Base-by-base conservation (phyloP, 2,329 filamentous ascomycete genomes). In the Claviceps sp. region DNA sequence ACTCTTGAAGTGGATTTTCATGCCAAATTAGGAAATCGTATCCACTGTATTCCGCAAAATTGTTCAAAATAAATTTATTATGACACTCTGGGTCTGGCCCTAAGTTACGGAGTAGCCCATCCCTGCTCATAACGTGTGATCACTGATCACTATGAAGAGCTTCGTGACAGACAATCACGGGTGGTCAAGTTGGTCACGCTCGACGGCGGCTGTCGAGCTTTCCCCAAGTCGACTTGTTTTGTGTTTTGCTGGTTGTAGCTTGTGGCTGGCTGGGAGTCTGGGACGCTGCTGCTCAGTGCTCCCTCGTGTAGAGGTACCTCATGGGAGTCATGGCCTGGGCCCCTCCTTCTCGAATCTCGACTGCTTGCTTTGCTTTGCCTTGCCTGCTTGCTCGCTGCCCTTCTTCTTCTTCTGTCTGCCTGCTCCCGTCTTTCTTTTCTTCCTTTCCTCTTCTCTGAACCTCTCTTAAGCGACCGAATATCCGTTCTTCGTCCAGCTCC, bases 331-430 rank as follows among this genome's bases (percentile, higher is more conserved):
- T n/a, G 20, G 22, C 46, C 46, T 7, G 52, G 43, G 48, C 50
- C 52, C 48, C 50, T 48, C 44, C 41, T 48, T 54, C 54, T 46
- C 41, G 18, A 37, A 46, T 52, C 54, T 46, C 41, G 18, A 37
- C 47, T 52, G 42, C 41, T 52, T 51, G 51, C 50, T 41, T 34
- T 54, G 37, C 30, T 48, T 55, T n/a, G 26, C 26, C 20, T 50
- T 40, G 11, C 30, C 46, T 51, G 37, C 38, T 52, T 51, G 51
- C 48, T 37, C 51, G 37, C 37, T 47, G 22, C 50, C 18, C 24
- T 26, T 26, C 26, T 40, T 37, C 40, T 20, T 38, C 41, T 20
- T 50, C 37, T 34, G 34, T 40, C 45, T 52, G 30, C 22, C 42
- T 34, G 18, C 37, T 46, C 50, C 50, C 24, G 46, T 53, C 43